A percentile compares a stretch with the other conserved stretches of the same genome.
These are phyloP conservation scores for Debaryomycetaceae sp. DNA, from an alignment of 1,139 yeast genomes.

Conservation along the genomic window DNA sequence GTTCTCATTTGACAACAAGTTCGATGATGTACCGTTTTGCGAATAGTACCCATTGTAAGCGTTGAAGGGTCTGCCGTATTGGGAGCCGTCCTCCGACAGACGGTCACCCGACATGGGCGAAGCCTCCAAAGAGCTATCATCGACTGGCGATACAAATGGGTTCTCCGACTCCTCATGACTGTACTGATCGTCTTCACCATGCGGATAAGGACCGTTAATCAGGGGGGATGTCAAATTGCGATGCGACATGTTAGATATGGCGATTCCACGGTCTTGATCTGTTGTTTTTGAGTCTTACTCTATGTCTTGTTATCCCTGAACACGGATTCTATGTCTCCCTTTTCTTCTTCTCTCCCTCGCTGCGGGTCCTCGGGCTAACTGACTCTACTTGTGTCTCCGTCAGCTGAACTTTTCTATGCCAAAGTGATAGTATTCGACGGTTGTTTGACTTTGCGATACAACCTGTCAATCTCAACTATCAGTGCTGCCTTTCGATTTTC, in stretches of 20 bases:
- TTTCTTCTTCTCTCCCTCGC: not conserved
- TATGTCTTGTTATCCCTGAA: not conserved
- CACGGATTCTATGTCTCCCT: not conserved
- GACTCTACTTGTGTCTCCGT: too few relatives aligned
- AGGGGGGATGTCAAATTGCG: constrained; percentile 28
- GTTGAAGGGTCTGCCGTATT: constrained; percentile 38
- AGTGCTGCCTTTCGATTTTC: too few relatives aligned
- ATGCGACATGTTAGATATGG: constrained; percentile 20
- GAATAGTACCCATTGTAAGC: constrained; percentile 45
- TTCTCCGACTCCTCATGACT: constrained; percentile 14
- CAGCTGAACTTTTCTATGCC: too few relatives aligned
- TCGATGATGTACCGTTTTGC: constrained; percentile 41
- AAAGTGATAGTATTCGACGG: too few relatives aligned
- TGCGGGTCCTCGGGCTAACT: too few relatives aligned
- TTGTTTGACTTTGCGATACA: too few relatives aligned
- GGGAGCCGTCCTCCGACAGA: constrained; percentile 22
- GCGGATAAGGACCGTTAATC: constrained; percentile 20
- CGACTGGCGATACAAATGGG: constrained; percentile 23
- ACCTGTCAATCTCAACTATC: too few relatives aligned
- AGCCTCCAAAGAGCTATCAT: constrained; percentile 11
- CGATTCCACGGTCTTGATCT: not conserved
- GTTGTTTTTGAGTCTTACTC: not conserved
- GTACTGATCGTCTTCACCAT: constrained; percentile 12
- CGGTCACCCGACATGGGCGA: constrained; percentile 3
- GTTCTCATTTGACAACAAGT: constrained; percentile 29